Evolutionary conservation across 257 asterid genomes (phyloP).

Genomic region (Solanum chiquidenum): DNA sequence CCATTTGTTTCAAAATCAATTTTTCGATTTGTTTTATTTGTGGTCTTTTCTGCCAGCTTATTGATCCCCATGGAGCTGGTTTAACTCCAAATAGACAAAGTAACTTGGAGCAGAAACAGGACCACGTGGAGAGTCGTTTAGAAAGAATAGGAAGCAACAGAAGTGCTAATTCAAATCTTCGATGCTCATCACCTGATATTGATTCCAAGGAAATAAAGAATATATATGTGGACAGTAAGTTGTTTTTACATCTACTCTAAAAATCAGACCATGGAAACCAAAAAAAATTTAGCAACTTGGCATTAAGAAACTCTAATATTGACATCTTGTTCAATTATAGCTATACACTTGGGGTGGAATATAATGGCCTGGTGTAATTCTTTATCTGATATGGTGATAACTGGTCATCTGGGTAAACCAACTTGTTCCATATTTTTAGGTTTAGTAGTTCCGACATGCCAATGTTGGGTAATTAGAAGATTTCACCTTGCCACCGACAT

Average conservation of each 20-base stretch:
- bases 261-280: neutral
- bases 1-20: neutral
- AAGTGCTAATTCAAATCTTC: slow-evolving; percentile 45
- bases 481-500: neutral
- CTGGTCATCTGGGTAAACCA: neutral
- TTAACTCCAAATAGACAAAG: slow-evolving; percentile 31
- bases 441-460: neutral
- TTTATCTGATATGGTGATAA: neutral
- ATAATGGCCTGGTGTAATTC: neutral
- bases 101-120: slow-evolving; percentile 44
- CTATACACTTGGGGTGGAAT: neutral
- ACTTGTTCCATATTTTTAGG: neutral
- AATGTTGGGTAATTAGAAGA: neutral
- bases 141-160: slow-evolving; percentile 50
- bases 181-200: slow-evolving; percentile 45
- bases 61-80: slow-evolving; percentile 45
- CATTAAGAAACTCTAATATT: neutral
- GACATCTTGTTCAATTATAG: neutral
- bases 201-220: slow-evolving; percentile 89
- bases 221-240: slow-evolving; percentile 91
- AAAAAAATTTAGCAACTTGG: neutral
- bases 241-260: slow-evolving; percentile 1
- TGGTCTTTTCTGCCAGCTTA: slow-evolving; percentile 13
- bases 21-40: neutral
- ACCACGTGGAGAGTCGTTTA: slow-evolving; percentile 27